These are phyloP conservation scores for Venturiaceae sp. DNA, from an alignment of 2,329 filamentous ascomycete genomes.

Conservation along the genomic window DNA sequence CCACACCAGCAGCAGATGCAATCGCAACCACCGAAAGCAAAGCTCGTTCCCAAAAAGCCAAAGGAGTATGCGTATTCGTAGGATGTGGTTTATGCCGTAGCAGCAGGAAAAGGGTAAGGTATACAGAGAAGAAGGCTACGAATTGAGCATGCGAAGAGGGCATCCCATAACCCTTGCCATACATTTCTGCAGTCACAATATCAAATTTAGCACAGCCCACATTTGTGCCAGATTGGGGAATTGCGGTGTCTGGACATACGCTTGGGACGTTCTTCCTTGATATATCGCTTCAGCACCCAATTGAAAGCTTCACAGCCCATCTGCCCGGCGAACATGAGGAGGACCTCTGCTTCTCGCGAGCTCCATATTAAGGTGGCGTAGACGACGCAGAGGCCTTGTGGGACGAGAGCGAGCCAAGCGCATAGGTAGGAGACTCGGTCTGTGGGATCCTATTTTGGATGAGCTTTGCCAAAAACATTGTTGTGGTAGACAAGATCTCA, in stretches of 20 bases:
- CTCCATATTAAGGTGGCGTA: slow-evolving; percentile 88
- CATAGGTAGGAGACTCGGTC: slow-evolving; percentile 79
- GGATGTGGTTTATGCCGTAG: slow-evolving; percentile 58
- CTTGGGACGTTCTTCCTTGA: slow-evolving; percentile 82
- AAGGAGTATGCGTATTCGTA: slow-evolving; percentile 38
- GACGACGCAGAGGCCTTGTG: slow-evolving; percentile 80
- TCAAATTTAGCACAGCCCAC: neutral
- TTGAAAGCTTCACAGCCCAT: slow-evolving; percentile 87
- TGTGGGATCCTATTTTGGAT: slow-evolving; percentile 58
- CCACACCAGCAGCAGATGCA: slow-evolving; percentile 42
- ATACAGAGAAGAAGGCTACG: slow-evolving; percentile 81
- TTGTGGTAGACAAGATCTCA: slow-evolving; percentile 32
- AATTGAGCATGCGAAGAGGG: slow-evolving; percentile 93
- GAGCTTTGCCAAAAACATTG: neutral
- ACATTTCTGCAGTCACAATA: slow-evolving; percentile 51
- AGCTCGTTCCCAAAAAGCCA: slow-evolving; percentile 52
- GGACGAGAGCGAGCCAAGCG: slow-evolving; percentile 88
- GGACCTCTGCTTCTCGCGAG: slow-evolving; percentile 80
- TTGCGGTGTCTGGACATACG: slow-evolving; percentile 40
- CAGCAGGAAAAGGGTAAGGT: slow-evolving; percentile 74
- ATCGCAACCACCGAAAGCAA: slow-evolving; percentile 35
- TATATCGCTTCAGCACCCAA: slow-evolving; percentile 77
- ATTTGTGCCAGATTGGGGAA: neutral
- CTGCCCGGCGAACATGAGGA: slow-evolving; percentile 85
- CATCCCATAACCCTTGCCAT: slow-evolving; percentile 96